Evolutionary conservation across 192 early-diverging fungal genomes (phyloP).

Genomic region (Coemansia sp.): DNA sequence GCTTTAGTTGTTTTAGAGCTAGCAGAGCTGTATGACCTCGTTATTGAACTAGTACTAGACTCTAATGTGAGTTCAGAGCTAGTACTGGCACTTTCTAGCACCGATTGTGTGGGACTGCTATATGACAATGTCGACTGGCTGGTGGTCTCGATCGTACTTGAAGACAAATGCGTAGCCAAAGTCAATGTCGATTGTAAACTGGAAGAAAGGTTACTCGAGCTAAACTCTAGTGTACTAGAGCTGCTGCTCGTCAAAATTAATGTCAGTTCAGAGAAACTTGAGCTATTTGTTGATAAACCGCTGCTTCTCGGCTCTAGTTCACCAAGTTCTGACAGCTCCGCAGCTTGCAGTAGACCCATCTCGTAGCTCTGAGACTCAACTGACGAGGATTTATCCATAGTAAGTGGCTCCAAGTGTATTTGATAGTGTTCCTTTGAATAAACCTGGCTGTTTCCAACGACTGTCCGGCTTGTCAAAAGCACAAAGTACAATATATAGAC

Average conservation of each 20-base stretch:
- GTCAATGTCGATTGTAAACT: neutral
- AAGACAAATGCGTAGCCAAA: neutral
- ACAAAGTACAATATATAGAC: neutral
- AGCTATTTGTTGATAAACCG: neutral
- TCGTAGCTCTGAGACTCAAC: neutral
- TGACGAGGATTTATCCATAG: neutral
- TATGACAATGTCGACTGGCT: neutral
- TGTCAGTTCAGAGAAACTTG: neutral
- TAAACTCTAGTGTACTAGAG: neutral
- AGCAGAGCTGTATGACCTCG: neutral
- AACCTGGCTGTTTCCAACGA: neutral
- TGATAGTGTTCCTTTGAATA: neutral
- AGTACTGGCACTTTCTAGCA: neutral
- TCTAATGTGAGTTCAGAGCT: neutral
- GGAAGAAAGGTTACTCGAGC: neutral
- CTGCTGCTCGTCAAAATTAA: neutral
- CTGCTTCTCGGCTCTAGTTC: neutral
- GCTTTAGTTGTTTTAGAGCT: neutral
- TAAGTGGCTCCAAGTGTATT: neutral
- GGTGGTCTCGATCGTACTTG: neutral
- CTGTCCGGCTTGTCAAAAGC: neutral
- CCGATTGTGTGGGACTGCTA: neutral
- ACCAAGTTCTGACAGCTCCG: neutral
- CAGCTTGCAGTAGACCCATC: neutral
- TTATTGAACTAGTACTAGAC: neutral